Evolutionary conservation across 2,329 filamentous ascomycete species (phyloP).

Genomic region (Xylaria sp.): DNA sequence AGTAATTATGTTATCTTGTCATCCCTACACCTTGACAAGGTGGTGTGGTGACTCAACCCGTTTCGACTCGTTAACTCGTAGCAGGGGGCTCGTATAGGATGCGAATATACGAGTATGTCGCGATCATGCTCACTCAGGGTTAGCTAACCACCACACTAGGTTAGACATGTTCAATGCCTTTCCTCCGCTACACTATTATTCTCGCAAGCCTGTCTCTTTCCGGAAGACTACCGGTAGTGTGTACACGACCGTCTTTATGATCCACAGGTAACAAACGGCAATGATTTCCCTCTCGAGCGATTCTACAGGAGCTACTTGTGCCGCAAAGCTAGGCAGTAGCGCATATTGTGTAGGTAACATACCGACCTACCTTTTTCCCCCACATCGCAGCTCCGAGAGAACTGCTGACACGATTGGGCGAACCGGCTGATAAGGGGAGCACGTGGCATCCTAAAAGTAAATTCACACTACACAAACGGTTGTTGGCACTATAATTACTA

Average conservation of each 20-base stretch:
- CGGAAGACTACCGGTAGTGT: neutral
- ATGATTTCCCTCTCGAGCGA: neutral
- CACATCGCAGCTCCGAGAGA: neutral
- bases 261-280: conserved; percentile 1
- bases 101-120: neutral
- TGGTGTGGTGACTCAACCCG: conserved; percentile 19
- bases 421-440: neutral
- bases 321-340: neutral
- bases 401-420: conserved; percentile 9
- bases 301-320: neutral
- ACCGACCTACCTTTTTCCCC: neutral
- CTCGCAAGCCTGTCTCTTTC: neutral
- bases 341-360: neutral
- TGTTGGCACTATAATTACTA: conserved; percentile 29
- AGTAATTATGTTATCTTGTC: conserved; percentile 12
- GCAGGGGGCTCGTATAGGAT: conserved; percentile 10
- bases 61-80: conserved; percentile 10
- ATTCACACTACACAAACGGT: neutral
- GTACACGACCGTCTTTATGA: neutral
- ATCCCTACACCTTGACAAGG: conserved; percentile 16
- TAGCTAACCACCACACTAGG: conserved; percentile 2
- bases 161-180: neutral
- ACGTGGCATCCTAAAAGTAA: conserved; percentile 10
- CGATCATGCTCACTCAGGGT: neutral
- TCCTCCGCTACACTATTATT: neutral